These are phyloP conservation scores for Exsudoporus frostii DNA, from an alignment of 768 basidiomycete species.

Conservation along the genomic window DNA sequence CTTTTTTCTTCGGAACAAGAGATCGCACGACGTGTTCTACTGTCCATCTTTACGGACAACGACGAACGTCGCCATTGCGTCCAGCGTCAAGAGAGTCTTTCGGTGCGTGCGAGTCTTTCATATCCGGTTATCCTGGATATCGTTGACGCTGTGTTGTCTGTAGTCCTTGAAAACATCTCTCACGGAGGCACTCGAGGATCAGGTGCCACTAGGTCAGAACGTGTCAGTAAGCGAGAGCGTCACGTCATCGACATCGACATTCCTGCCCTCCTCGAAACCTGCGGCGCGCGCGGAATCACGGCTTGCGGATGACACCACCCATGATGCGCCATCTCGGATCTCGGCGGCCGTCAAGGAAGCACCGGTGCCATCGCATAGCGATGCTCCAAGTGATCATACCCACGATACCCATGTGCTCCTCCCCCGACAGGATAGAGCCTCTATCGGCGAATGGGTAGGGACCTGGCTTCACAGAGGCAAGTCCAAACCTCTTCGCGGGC, in stretches of 20 bases:
- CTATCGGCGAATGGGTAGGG: slow-evolving; percentile 73
- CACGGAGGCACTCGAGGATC: slow-evolving; percentile 49
- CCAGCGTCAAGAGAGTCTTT: slow-evolving; percentile 53
- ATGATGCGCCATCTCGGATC: not conserved
- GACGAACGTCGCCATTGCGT: slow-evolving; percentile 47
- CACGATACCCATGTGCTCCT: slow-evolving; percentile 11
- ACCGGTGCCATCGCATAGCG: slow-evolving; percentile 2
- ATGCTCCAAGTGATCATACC: slow-evolving; percentile 1
- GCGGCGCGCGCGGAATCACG: not conserved
- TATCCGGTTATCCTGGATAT: not conserved
- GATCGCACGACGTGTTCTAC: slow-evolving; percentile 62
- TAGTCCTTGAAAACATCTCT: slow-evolving; percentile 48
- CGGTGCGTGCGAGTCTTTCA: slow-evolving; percentile 40
- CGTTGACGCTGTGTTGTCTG: not conserved
- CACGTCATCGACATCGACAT: slow-evolving; percentile 12
- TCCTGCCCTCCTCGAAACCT: not conserved
- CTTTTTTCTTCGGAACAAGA: slow-evolving; percentile 61
- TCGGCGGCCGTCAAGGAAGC: not conserved
- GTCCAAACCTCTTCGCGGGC: slow-evolving; percentile 25
- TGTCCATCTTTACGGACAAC: slow-evolving; percentile 56
- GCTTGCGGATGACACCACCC: not conserved
- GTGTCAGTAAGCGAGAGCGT: slow-evolving; percentile 21
- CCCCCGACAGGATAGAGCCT: slow-evolving; percentile 33
- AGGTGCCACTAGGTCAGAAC: slow-evolving; percentile 36
- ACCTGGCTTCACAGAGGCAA: slow-evolving; percentile 65